Base-by-base conservation (phyloP, 2,329 filamentous ascomycete genomes). In the Pseudogymnoascus sp. region DNA sequence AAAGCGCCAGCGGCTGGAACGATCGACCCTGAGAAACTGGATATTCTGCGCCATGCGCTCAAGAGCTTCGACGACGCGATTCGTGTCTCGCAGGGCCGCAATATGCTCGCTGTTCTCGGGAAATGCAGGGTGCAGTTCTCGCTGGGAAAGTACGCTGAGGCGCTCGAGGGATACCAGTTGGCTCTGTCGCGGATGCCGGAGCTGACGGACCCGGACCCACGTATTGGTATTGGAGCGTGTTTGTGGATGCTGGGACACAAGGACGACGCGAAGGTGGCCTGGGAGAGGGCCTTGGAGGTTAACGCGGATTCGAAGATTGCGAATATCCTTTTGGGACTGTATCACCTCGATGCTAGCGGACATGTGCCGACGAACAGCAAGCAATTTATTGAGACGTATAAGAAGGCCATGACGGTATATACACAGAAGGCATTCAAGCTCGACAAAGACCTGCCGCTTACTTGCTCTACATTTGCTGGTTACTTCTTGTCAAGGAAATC, bases 231-330 rank as follows among this genome's bases (percentile, higher is more conserved):
- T 70, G 94, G 94, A 50, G 94, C 91, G 74, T 99, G 94, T 77
- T 88, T 97, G 73, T 99, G 95, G 94, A 90, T 96, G 73, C 80
- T 99, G 28, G 92, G 92, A 9, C 91, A 90, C 78, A 97, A 95
- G 73, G 90, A 96, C 34, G 91, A 96, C 69, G 94, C 95, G 6
- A 93, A 90, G 71, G 78, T 80, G 57, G 93, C 94, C 11, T 99
- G 94, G 94, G 89, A 96, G 71, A 82, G 94, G 65, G 86, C 88
- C 11, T 76, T 97, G 28, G 90, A 95, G 71, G 81, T 97, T 70
- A 85, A 81, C 69, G 86, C 90, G 0, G 83, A 91, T 22, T 96
- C 91, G 20, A 97, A 96, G 75, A 84, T 91, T 64, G 92, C 92
- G 58, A 91, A 95, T 68, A 91, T 96, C 58, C 81, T 99, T 7